A percentile compares a stretch with the other conserved stretches of the same genome.
Conservation (phyloP, 345 rosid species). For the Lumnitzera littorea region DNA sequence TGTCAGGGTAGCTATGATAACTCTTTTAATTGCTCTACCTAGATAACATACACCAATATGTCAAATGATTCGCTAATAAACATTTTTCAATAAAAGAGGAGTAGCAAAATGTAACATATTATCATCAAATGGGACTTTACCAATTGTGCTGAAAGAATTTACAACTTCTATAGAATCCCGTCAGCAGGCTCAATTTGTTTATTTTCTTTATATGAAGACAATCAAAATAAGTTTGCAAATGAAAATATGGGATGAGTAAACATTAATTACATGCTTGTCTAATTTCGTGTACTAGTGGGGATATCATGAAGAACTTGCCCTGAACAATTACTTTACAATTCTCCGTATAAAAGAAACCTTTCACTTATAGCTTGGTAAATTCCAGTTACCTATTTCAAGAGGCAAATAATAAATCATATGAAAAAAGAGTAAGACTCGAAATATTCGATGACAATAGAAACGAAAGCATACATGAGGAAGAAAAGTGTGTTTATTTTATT, state of each 20-base stretch:
- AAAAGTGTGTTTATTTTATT: no score
- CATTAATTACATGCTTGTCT: neutral
- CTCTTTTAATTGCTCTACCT: constrained; percentile 64
- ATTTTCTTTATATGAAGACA: constrained; percentile 86
- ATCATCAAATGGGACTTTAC: constrained; percentile 68
- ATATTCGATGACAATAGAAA: neutral
- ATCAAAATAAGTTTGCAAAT: constrained; percentile 72
- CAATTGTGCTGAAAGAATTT: constrained; percentile 38
- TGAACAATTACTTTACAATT: constrained; percentile 88
- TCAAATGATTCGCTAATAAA: neutral
- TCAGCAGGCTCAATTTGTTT: constrained; percentile 70
- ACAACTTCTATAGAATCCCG: constrained; percentile 80
- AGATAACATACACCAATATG: constrained; percentile 9
- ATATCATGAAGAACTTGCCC: constrained; percentile 31
- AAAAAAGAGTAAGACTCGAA: neutral
- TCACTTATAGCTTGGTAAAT: constrained; percentile 95
- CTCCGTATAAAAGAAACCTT: constrained; percentile 78
- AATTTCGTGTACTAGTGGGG: constrained; percentile 7
- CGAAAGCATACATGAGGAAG: neutral
- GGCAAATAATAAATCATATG: constrained; percentile 1
- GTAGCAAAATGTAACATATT: constrained; percentile 22
- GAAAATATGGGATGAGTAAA: constrained; percentile 9
- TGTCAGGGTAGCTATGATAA: constrained; percentile 61
- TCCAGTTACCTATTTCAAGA: constrained; percentile 62
- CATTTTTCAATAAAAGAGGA: neutral